A percentile compares a stretch with the other conserved stretches of the same genome.
Evolutionary conservation across 2,329 filamentous ascomycete genomes (phyloP).

Genomic region (Venturia effusa): DNA sequence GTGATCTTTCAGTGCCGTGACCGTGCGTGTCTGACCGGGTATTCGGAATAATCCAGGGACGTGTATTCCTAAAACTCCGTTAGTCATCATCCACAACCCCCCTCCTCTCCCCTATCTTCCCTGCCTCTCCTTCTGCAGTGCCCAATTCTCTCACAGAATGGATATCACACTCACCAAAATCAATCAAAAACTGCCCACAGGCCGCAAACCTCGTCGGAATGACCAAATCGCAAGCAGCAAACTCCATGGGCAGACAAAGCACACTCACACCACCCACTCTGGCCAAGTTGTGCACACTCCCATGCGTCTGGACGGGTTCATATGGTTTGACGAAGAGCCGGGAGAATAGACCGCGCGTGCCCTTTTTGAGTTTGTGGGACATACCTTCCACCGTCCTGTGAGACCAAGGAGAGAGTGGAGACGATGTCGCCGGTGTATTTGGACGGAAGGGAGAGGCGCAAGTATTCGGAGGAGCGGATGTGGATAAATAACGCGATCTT

Average conservation of each 20-base stretch:
- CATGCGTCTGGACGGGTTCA: not conserved
- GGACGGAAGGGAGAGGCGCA: not conserved
- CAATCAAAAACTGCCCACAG: slow-evolving; percentile 52
- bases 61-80: not conserved
- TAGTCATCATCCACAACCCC: not conserved
- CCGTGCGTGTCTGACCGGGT: slow-evolving; percentile 42
- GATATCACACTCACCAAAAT: slow-evolving; percentile 38
- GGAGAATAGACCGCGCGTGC: slow-evolving; percentile 5
- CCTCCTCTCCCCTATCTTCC: not conserved
- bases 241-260: slow-evolving; percentile 49
- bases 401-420: not conserved
- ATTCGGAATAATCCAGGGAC: slow-evolving; percentile 51
- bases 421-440: not conserved
- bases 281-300: slow-evolving; percentile 44
- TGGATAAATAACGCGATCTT: no score
- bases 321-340: slow-evolving; percentile 28
- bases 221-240: slow-evolving; percentile 45
- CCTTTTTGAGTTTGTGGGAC: not conserved
- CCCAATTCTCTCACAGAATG: not conserved
- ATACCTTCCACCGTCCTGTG: not conserved
- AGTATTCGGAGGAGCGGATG: not conserved
- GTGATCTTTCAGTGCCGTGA: slow-evolving; percentile 52
- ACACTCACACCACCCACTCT: slow-evolving; percentile 52
- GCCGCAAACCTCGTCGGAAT: slow-evolving; percentile 57
- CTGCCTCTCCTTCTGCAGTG: no score